These are phyloP conservation scores for Oldenlandia corymbosa DNA, from an alignment of 257 asterid genomes.

Conservation along the genomic window DNA sequence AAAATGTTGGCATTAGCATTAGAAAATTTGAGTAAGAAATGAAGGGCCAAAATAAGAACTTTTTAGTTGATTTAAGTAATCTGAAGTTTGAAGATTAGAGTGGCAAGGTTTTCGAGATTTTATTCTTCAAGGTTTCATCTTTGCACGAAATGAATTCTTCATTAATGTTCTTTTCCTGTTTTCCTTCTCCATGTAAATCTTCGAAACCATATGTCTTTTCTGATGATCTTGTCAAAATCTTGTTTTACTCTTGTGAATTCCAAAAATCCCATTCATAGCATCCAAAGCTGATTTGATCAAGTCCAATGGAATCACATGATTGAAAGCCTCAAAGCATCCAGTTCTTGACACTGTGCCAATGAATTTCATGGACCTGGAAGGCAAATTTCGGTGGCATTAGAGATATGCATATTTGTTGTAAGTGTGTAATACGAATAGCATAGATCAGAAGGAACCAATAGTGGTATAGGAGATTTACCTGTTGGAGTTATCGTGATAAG, in stretches of 20 bases:
- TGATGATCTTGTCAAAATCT: conserved; percentile 34
- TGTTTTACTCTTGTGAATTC: conserved; percentile 46
- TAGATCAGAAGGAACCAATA: too few relatives aligned
- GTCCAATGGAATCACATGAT: conserved; percentile 62
- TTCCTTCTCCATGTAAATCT: conserved; percentile 62
- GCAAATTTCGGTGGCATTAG: too few relatives aligned
- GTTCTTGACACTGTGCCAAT: conserved; percentile 32
- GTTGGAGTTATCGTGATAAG: too few relatives aligned
- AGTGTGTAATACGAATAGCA: too few relatives aligned
- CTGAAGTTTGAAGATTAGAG: conserved; percentile 75
- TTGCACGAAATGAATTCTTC: conserved; percentile 78
- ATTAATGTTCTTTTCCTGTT: conserved; percentile 40
- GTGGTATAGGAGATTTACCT: too few relatives aligned
- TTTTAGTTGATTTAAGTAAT: conserved; percentile 21
- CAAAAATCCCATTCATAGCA: conserved; percentile 47
- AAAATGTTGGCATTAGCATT: background rate
- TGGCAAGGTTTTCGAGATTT: conserved; percentile 86
- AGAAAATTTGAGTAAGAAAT: background rate
- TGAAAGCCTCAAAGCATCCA: conserved; percentile 70
- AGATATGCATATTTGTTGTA: too few relatives aligned
- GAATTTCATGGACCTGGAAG: conserved; percentile 20
- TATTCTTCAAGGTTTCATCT: conserved; percentile 36
- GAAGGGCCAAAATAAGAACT: background rate
- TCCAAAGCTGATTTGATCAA: conserved; percentile 39
- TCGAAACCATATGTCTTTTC: conserved; percentile 69